Evolutionary conservation across 2,329 filamentous ascomycete species (phyloP).

Genomic region (Pseudofabraea citricarpa): DNA sequence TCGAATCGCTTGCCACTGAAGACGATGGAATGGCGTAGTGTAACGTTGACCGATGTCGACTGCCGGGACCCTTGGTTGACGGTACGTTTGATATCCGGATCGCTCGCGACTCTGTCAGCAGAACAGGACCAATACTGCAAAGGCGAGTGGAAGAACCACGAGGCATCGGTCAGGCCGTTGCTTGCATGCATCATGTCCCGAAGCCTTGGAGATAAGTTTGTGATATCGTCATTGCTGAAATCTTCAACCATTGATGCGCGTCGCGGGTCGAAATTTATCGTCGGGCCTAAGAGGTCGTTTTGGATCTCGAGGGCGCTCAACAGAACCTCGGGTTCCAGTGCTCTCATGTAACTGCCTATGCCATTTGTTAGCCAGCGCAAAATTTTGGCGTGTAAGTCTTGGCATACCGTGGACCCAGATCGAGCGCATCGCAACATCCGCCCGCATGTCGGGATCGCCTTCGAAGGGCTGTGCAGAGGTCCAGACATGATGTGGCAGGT

Average conservation of each 20-base stretch:
- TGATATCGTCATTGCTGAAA: constrained; percentile 4
- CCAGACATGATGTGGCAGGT: constrained; percentile 76
- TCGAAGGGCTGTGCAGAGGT: constrained; percentile 64
- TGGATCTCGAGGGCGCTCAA: constrained; percentile 65
- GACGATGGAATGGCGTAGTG: constrained; percentile 71
- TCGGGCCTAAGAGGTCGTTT: constrained; percentile 60
- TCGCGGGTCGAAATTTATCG: constrained; percentile 49
- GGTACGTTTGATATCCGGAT: constrained; percentile 60
- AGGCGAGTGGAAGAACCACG: constrained; percentile 80
- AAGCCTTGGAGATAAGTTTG: constrained; percentile 26
- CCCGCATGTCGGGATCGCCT: constrained; percentile 42
- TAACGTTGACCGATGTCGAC: constrained; percentile 66
- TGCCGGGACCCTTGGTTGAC: constrained; percentile 61
- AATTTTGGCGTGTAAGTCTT: background rate
- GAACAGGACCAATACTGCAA: constrained; percentile 76
- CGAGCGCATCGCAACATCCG: constrained; percentile 77
- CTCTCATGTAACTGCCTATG: constrained; percentile 64
- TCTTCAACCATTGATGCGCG: constrained; percentile 17
- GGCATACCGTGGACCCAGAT: constrained; percentile 68
- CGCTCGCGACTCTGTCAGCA: constrained; percentile 49
- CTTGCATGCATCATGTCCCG: constrained; percentile 53
- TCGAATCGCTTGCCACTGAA: constrained; percentile 78
- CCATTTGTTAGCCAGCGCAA: constrained; percentile 8
- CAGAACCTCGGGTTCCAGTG: constrained; percentile 61
- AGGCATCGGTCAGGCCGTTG: constrained; percentile 55